phyloP scores from a whole-genome alignment of 2,329 filamentous ascomycete genomes.

The Aspergillus brunneoviolaceus region DNA sequence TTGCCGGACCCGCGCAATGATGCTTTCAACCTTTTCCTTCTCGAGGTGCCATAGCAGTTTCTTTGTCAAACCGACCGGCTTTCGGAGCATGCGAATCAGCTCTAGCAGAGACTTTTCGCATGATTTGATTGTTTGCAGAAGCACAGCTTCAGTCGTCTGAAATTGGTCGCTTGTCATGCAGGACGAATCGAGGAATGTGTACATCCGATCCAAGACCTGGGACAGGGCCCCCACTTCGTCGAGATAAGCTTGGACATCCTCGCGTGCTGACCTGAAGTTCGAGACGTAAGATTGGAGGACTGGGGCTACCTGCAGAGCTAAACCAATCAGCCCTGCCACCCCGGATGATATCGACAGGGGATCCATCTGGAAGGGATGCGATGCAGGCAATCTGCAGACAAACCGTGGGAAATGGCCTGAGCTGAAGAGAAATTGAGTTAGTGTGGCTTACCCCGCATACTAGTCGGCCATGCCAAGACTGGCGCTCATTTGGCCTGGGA shows the following conservation, averaged over 20 bases:
- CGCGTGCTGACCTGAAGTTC: neutral
- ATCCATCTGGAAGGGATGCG: neutral
- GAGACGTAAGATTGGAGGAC: neutral
- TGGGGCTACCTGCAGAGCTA: neutral
- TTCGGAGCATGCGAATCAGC: neutral
- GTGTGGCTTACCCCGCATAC: neutral
- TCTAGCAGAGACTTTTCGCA: neutral
- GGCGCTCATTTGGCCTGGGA: neutral
- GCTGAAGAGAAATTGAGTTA: neutral
- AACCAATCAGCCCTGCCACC: neutral
- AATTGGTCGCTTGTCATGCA: neutral
- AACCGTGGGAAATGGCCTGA: neutral
- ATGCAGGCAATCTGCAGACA: neutral
- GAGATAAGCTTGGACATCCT: neutral
- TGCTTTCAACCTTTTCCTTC: neutral
- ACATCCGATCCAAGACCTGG: neutral
- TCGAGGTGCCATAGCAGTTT: neutral
- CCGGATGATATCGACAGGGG: neutral
- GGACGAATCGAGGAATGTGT: neutral
- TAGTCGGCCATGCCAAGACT: neutral
- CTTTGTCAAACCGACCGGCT: neutral
- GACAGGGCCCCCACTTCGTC: neutral
- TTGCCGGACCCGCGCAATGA: neutral
- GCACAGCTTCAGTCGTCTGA: neutral
- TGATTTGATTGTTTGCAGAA: neutral